Evolutionary conservation across 768 basidiomycete species (phyloP).

Genomic region (Floccularia luteovirens): DNA sequence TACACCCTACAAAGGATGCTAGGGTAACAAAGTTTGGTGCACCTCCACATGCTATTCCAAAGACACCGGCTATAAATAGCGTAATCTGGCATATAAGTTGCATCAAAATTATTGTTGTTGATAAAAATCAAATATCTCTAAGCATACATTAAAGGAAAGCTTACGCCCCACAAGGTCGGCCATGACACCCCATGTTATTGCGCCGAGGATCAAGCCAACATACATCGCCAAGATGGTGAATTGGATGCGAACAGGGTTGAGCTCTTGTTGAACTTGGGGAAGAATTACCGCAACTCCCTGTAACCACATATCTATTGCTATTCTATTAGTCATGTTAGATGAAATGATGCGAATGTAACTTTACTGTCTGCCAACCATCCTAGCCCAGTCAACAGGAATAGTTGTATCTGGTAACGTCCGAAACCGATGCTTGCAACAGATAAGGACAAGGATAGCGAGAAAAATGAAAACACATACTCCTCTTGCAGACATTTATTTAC

Average conservation of each 20-base stretch:
- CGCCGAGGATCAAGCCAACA: conserved; percentile 41
- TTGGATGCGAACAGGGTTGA: conserved; percentile 33
- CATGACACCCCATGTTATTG: conserved; percentile 39
- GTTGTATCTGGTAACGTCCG: conserved; percentile 39
- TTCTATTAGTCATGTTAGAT: neutral
- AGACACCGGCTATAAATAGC: conserved; percentile 30
- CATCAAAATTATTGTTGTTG: neutral
- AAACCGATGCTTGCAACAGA: conserved; percentile 32
- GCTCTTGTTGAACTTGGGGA: conserved; percentile 31
- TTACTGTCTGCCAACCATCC: conserved; percentile 45
- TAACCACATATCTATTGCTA: conserved; percentile 30
- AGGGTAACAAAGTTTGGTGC: conserved; percentile 37
- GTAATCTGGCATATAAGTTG: conserved; percentile 14
- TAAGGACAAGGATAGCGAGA: neutral
- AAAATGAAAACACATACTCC: conserved; percentile 23
- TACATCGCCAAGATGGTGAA: conserved; percentile 39
- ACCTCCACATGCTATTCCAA: conserved; percentile 43
- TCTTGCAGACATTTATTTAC: conserved; percentile 40
- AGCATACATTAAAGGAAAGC: conserved; percentile 32
- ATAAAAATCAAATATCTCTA: neutral
- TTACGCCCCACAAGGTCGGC: conserved; percentile 41
- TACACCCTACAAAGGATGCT: conserved; percentile 34
- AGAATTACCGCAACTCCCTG: conserved; percentile 40
- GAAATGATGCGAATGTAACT: conserved; percentile 8
- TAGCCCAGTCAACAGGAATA: conserved; percentile 37